Evolutionary conservation across 78 protist genomes (phyloP).

Genomic region (Speleostelium caveatum): DNA sequence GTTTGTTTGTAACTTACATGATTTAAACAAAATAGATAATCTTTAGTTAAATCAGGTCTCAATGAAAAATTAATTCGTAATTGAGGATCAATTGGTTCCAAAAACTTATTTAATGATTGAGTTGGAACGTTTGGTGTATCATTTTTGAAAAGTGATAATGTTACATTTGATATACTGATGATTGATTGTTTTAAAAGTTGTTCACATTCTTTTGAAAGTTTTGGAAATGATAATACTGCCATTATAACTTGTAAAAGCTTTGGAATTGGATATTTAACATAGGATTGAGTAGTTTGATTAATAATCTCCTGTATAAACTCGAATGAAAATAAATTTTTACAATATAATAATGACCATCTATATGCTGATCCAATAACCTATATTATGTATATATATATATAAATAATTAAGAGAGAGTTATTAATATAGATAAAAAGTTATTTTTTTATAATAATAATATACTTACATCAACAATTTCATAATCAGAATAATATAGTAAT

Average conservation of each 20-base stretch:
- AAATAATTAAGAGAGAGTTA: background rate
- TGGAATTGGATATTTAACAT: constrained; percentile 20
- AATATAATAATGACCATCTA: constrained; percentile 16
- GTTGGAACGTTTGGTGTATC: background rate
- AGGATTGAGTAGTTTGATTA: constrained; percentile 30
- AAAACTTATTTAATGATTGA: background rate
- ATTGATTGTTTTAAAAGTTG: constrained; percentile 11
- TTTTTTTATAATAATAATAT: constrained; percentile 17
- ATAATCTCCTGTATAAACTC: constrained; percentile 53
- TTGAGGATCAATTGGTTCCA: constrained; percentile 3
- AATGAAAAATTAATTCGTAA: constrained; percentile 27
- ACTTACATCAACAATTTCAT: background rate
- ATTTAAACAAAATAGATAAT: constrained; percentile 18
- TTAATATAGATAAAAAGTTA: constrained; percentile 7
- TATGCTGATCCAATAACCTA: constrained; percentile 16
- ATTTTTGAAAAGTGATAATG: background rate
- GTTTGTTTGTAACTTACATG: constrained; percentile 1
- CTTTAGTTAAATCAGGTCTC: constrained; percentile 36
- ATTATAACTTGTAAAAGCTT: constrained; percentile 13
- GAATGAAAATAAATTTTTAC: background rate
- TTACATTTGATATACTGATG: constrained; percentile 9
- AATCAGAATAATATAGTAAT: constrained; percentile 21
- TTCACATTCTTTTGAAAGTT: background rate
- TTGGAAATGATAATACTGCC: background rate
- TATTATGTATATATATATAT: background rate